Percentiles rank a stretch among this genome's conserved stretches.
Evolutionary conservation across 768 basidiomycete genomes (phyloP).

Genomic region (Trametes meyenii): DNA sequence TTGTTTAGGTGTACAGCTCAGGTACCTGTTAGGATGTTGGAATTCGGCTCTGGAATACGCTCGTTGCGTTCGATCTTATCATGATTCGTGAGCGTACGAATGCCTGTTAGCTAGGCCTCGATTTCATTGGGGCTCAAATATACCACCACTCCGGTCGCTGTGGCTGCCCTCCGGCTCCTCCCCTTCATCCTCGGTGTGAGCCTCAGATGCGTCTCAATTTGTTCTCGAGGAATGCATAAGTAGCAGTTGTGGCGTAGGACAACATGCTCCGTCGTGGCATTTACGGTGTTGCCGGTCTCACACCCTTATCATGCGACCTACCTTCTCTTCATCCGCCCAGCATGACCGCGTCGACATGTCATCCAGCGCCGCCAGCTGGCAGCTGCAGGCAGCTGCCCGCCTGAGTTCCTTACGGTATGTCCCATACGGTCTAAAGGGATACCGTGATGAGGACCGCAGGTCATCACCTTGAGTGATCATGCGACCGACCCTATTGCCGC

Average conservation of each 20-base stretch:
- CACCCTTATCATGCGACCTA: constrained; percentile 3
- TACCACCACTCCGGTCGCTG: not conserved
- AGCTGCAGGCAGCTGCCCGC: not conserved
- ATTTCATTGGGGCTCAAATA: no score
- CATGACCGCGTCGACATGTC: constrained; percentile 11
- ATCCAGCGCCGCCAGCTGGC: not conserved
- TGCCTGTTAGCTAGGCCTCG: no score
- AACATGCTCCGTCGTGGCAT: constrained; percentile 1
- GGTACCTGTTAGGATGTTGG: constrained; percentile 11
- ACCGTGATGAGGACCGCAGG: constrained; percentile 6
- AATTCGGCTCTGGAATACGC: constrained; percentile 3
- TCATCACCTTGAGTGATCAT: constrained; percentile 11
- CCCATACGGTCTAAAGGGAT: constrained; percentile 4
- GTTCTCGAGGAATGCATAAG: constrained; percentile 8
- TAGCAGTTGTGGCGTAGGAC: constrained; percentile 3
- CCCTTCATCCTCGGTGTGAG: not conserved
- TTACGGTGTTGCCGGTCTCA: constrained; percentile 6
- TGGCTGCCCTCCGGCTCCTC: not conserved
- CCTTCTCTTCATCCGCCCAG: constrained; percentile 1
- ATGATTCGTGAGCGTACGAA: not conserved
- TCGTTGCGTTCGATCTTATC: not conserved
- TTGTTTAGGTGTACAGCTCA: constrained; percentile 3
- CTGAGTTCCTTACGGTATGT: constrained; percentile 4
- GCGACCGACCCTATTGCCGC: constrained; percentile 3
- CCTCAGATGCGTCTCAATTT: not conserved